phyloP scores from a whole-genome alignment of 1,139 yeast genomes.

The Candida mesenterica region DNA sequence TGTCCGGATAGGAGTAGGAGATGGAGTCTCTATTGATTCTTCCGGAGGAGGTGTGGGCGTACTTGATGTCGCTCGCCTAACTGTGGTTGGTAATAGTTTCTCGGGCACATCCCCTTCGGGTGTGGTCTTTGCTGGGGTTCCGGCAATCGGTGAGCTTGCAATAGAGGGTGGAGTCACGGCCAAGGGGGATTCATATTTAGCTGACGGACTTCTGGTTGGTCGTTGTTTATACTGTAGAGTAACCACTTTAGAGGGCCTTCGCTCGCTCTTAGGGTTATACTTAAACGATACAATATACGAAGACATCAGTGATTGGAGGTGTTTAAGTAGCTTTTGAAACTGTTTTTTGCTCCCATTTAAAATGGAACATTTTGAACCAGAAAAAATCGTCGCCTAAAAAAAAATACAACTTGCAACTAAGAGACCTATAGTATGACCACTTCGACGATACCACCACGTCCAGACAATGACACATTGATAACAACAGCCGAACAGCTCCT shows the following conservation, averaged over 20 bases:
- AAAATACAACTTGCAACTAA: too few species aligned
- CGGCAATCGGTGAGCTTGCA: too few species aligned
- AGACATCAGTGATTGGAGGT: slow-evolving; percentile 4
- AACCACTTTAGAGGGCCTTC: slow-evolving; percentile 7
- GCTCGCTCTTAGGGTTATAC: slow-evolving; percentile 8
- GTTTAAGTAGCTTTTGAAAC: too few species aligned
- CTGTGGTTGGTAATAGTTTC: not conserved
- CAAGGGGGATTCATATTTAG: not conserved
- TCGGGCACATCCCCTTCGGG: too few species aligned
- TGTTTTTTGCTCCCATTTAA: not conserved
- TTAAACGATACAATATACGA: slow-evolving; percentile 7
- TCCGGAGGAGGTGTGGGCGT: not conserved
- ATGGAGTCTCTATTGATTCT: not conserved
- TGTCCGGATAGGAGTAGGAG: not conserved
- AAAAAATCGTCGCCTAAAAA: too few species aligned
- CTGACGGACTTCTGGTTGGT: not conserved
- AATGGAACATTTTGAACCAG: too few species aligned
- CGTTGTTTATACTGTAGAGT: slow-evolving; percentile 7
- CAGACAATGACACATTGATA: slow-evolving; percentile 44
- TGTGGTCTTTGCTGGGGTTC: too few species aligned
- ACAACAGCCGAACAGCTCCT: slow-evolving; percentile 61
- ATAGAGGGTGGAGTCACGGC: not conserved
- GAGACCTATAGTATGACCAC: slow-evolving; percentile 40
- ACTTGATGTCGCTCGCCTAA: not conserved
- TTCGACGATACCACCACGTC: slow-evolving; percentile 23